These are phyloP conservation scores for Gyromitra esculenta DNA, from an alignment of 2,329 filamentous ascomycete genomes.

Conservation along the genomic window DNA sequence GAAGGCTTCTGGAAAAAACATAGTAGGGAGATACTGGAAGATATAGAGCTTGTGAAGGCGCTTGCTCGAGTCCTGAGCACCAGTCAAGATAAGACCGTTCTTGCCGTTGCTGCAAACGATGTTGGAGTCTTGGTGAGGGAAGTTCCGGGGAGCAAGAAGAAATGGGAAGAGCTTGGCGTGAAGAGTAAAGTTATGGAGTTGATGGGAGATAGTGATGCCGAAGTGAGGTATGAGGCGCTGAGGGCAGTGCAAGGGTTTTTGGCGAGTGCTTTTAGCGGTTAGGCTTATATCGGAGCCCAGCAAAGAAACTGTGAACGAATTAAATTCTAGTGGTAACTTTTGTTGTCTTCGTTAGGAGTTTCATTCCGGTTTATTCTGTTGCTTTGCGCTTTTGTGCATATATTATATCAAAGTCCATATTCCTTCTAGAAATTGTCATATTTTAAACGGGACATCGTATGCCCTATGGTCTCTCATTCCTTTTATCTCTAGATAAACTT, in stretches of 20 bases:
- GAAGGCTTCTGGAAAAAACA: conserved; percentile 92
- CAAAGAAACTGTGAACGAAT: conserved; percentile 15
- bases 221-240: conserved; percentile 90
- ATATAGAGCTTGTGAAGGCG: conserved; percentile 78
- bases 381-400: conserved; percentile 22
- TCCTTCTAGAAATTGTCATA: neutral
- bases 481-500: neutral
- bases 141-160: conserved; percentile 81
- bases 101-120: conserved; percentile 93
- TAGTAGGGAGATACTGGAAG: conserved; percentile 83
- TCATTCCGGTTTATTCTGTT: conserved; percentile 6
- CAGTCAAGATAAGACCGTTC: conserved; percentile 85
- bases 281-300: conserved; percentile 14
- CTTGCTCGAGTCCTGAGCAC: conserved; percentile 85
- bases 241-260: conserved; percentile 82
- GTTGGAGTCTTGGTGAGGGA: conserved; percentile 88
- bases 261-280: conserved; percentile 70
- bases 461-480: neutral
- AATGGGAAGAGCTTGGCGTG: conserved; percentile 83
- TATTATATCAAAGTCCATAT: conserved; percentile 2
- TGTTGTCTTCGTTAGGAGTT: conserved; percentile 7
- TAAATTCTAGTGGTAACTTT: conserved; percentile 9
- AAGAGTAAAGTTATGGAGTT: conserved; percentile 92
- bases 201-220: conserved; percentile 89
- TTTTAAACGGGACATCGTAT: neutral